phyloP scores from a whole-genome alignment of 2,329 filamentous ascomycete genomes.

The Coleophoma eucalyptorum region DNA sequence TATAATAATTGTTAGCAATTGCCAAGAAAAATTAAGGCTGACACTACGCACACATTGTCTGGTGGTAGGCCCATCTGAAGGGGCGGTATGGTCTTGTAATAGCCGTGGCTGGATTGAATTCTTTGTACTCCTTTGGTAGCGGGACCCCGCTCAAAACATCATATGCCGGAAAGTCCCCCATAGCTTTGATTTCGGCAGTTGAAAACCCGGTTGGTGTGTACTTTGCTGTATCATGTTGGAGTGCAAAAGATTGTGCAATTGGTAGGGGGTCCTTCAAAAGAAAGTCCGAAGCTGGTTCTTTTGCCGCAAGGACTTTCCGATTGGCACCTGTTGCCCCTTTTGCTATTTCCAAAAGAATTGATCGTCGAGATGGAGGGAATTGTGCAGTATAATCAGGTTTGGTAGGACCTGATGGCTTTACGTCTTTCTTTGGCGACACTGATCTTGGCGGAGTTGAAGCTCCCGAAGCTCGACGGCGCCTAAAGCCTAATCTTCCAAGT shows the following conservation, averaged over 20 bases:
- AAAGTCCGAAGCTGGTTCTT: constrained; percentile 13
- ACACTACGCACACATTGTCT: constrained; percentile 76
- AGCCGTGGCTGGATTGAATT: constrained; percentile 68
- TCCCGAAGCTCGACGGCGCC: constrained; percentile 22
- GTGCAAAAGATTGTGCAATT: constrained; percentile 17
- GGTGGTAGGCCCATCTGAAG: constrained; percentile 80
- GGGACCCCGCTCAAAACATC: constrained; percentile 71
- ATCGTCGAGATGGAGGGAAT: constrained; percentile 24
- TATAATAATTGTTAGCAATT: constrained; percentile 6
- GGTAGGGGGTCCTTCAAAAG: constrained; percentile 17
- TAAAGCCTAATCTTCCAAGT: constrained; percentile 18
- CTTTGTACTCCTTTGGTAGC: constrained; percentile 56
- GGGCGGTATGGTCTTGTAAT: constrained; percentile 73
- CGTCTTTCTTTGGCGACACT: constrained; percentile 16
- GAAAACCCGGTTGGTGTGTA: constrained; percentile 69
- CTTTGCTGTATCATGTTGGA: constrained; percentile 24
- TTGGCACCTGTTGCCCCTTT: constrained; percentile 11
- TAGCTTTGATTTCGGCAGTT: constrained; percentile 60
- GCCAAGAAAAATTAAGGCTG: background rate
- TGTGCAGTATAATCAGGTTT: constrained; percentile 15
- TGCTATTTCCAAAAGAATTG: constrained; percentile 19
- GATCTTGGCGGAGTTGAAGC: constrained; percentile 27
- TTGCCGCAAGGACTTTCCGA: constrained; percentile 10
- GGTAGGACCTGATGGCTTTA: background rate
- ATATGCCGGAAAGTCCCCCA: constrained; percentile 81